A percentile compares a stretch with the other conserved stretches of the same genome.
Conservation (phyloP, 1,284 basidiomycete genomes). For the Inonotus obliquus region DNA sequence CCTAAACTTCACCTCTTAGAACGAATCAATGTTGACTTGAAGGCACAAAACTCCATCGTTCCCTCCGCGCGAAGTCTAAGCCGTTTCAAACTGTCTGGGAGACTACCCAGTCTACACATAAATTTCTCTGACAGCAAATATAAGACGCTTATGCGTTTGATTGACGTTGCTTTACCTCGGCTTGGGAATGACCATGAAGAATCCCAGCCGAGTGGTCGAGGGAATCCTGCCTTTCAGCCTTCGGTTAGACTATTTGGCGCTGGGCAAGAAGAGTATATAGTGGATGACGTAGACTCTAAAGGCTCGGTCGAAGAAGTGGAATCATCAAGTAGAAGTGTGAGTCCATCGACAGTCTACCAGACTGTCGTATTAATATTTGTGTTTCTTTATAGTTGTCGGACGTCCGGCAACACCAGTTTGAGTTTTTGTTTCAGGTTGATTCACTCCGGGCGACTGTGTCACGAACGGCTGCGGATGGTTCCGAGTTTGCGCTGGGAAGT, state of each 20-base stretch:
- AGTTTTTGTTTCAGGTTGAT: slow-evolving; percentile 89
- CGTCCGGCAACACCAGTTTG: slow-evolving; percentile 81
- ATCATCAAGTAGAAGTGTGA: slow-evolving; percentile 6
- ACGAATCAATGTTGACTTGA: slow-evolving; percentile 87
- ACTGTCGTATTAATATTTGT: slow-evolving; percentile 39
- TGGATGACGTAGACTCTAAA: slow-evolving; percentile 61
- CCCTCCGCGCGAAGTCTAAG: slow-evolving; percentile 83
- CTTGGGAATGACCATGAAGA: slow-evolving; percentile 54
- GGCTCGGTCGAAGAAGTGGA: slow-evolving; percentile 34
- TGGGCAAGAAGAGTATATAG: slow-evolving; percentile 56
- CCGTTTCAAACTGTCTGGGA: slow-evolving; percentile 90
- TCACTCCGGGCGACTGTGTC: slow-evolving; percentile 81
- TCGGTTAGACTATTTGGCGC: slow-evolving; percentile 51
- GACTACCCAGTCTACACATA: slow-evolving; percentile 83
- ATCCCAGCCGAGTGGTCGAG: slow-evolving; percentile 25
- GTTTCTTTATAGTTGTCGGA: slow-evolving; percentile 44
- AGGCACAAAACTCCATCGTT: slow-evolving; percentile 93
- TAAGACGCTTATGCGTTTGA: slow-evolving; percentile 88
- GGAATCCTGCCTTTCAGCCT: slow-evolving; percentile 40
- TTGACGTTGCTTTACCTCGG: slow-evolving; percentile 88
- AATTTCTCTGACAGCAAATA: slow-evolving; percentile 98
- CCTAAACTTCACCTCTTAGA: slow-evolving; percentile 87
- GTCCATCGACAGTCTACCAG: slow-evolving; percentile 3
- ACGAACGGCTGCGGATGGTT: slow-evolving; percentile 56
- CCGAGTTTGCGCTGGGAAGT: slow-evolving; percentile 75